Base-by-base conservation (phyloP, 2,329 filamentous ascomycete genomes). In the Exophiala phaeomuriformis region DNA sequence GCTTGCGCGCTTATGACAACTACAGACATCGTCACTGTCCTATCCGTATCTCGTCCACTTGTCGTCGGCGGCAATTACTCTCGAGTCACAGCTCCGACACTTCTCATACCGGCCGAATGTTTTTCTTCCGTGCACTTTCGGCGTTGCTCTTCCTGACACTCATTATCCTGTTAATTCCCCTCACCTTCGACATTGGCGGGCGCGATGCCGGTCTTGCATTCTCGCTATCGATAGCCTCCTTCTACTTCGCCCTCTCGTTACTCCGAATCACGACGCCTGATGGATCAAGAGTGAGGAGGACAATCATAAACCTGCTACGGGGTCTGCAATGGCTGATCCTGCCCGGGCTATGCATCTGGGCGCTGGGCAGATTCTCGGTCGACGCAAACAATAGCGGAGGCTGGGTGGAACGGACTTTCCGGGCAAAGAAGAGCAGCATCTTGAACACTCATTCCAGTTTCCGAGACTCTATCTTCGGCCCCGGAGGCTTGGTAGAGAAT, bases 181-280 rank as follows among this genome's bases (percentile, higher is more conserved):
- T 98, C 68, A 88, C 91, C 66, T 97, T 97, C 75, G 93, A 98
- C 81, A 91, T 97, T 66, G 93, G 93, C 68, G 93, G 93, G 58
- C 85, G 89, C 66, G 90, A 93, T 64, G 95, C 90, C 67, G 93
- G 93, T 55, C 79, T 98, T 66, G 91, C 90, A 59, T 97, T 94
- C 75, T 96, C 90, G 67, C 80, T 97, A 50, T 83, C 87, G 45
- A 81, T 97, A 51, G 90, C 91, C 63, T 77, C 80, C 65, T 97
- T 94, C 77, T 97, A 97, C 75, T 85, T 95, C 69, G 72, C 88
- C 69, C 90, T 93, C 73, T 95, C 90, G 52, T 75, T 82, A 59
- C 76, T 93, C 61, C 88, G 86, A 66, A 78, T 96, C 56, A 77
- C 83, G 9, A 95, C 90, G 0, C 88, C 90, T n/a, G 82, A 86